Evolutionary conservation across 1,284 basidiomycete genomes (phyloP).

Genomic region (Trichosporon asahii): DNA sequence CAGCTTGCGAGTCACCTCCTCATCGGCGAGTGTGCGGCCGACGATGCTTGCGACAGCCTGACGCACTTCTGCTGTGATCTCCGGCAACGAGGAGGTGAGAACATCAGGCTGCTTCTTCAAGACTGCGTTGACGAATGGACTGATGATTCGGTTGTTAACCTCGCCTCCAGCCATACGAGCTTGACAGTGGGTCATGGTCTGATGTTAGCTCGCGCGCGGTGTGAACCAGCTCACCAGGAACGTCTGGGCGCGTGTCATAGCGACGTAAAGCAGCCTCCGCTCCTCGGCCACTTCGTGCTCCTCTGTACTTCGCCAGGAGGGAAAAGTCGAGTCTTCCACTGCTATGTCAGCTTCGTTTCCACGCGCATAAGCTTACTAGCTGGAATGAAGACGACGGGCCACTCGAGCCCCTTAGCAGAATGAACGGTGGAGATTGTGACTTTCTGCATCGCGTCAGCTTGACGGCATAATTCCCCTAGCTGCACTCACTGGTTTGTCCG

Average conservation of each 20-base stretch:
- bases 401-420: slow-evolving; percentile 86
- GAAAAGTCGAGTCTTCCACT: slow-evolving; percentile 76
- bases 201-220: no score
- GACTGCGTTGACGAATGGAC: slow-evolving; percentile 42
- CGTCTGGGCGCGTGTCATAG: slow-evolving; percentile 80
- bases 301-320: slow-evolving; percentile 64
- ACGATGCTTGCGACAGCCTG: slow-evolving; percentile 37
- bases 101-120: slow-evolving; percentile 30
- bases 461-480: neutral
- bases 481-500: slow-evolving; percentile 16
- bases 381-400: slow-evolving; percentile 62
- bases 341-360: neutral
- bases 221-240: slow-evolving; percentile 61
- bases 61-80: slow-evolving; percentile 35
- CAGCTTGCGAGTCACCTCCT: slow-evolving; percentile 36
- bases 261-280: slow-evolving; percentile 79
- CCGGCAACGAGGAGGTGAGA: slow-evolving; percentile 33
- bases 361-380: slow-evolving; percentile 32
- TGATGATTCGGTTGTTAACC: slow-evolving; percentile 41
- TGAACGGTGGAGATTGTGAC: slow-evolving; percentile 86
- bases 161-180: slow-evolving; percentile 48
- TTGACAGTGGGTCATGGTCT: slow-evolving; percentile 45
- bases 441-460: slow-evolving; percentile 55
- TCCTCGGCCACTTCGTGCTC: slow-evolving; percentile 75
- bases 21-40: slow-evolving; percentile 31